Evolutionary conservation across 176 grass and related monocot species (phyloP).

Genomic region (Lolium perenne): DNA sequence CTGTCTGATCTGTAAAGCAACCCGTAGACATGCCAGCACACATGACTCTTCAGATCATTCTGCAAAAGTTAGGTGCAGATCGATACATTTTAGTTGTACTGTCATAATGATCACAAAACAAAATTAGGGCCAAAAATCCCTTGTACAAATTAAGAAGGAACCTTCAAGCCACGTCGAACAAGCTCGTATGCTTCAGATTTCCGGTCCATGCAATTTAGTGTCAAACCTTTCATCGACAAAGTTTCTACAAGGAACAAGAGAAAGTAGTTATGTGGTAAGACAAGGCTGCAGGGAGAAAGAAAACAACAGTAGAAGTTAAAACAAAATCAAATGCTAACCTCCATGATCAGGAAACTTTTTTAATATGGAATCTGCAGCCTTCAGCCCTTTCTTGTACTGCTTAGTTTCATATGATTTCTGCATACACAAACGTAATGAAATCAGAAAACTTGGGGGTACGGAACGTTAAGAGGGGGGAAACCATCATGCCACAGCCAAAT

Average conservation of each 20-base stretch:
- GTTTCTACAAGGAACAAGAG: constrained; percentile 70
- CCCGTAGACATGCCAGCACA: constrained; percentile 99
- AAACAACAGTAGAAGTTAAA: background rate
- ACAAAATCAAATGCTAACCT: constrained; percentile 46
- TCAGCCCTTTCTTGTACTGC: constrained; percentile 98
- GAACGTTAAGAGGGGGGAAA: background rate
- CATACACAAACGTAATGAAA: constrained; percentile 38
- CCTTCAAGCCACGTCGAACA: constrained; percentile 98
- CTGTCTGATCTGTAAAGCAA: constrained; percentile 97
- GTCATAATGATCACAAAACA: constrained; percentile 12
- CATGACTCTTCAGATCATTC: constrained; percentile 99
- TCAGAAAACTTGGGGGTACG: background rate
- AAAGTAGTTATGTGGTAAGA: background rate
- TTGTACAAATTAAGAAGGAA: constrained; percentile 33
- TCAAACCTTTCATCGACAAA: constrained; percentile 99
- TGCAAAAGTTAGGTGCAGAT: constrained; percentile 41
- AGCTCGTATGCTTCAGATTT: constrained; percentile 99
- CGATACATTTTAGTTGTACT: background rate
- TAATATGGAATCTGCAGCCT: constrained; percentile 96
- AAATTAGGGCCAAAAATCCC: constrained; percentile 9
- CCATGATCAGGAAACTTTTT: constrained; percentile 99
- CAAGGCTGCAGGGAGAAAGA: constrained; percentile 3
- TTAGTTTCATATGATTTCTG: constrained; percentile 99
- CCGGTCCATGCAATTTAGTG: constrained; percentile 97
- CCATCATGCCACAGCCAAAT: background rate